These are phyloP conservation scores for Podila horticola DNA, from an alignment of 192 early-diverging fungal genomes.

Conservation along the genomic window DNA sequence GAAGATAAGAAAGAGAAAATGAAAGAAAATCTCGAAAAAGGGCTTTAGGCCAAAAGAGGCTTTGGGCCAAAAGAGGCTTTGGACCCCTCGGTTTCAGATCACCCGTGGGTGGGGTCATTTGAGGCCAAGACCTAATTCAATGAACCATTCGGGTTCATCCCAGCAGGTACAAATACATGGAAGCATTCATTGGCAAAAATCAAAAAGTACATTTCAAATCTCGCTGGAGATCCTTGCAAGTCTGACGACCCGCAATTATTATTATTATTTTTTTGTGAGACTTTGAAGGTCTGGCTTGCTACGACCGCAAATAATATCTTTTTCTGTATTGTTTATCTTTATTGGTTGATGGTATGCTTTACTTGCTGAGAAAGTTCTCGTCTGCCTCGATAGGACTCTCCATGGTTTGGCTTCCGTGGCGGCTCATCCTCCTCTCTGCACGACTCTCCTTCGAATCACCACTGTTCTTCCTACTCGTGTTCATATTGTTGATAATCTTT, in stretches of 20 bases:
- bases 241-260: too few species aligned
- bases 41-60: neutral
- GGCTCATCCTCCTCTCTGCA: conserved; percentile 18
- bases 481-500: conserved; percentile 42
- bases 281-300: too few species aligned
- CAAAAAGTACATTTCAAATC: too few species aligned
- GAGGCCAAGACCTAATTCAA: neutral
- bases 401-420: conserved; percentile 23
- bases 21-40: neutral
- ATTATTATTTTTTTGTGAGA: too few species aligned
- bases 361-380: conserved; percentile 5
- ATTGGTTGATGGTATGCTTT: neutral
- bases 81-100: neutral
- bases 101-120: neutral
- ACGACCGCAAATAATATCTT: too few species aligned
- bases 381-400: conserved; percentile 25
- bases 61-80: neutral
- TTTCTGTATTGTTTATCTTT: neutral
- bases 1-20: conserved; percentile 11
- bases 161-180: too few species aligned
- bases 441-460: neutral
- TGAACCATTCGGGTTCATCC: too few species aligned
- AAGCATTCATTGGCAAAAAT: too few species aligned
- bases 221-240: too few species aligned
- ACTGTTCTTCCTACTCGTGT: conserved; percentile 14